Evolutionary conservation across 1,284 basidiomycete genomes (phyloP).

Genomic region (Leccinum subspadiceum): DNA sequence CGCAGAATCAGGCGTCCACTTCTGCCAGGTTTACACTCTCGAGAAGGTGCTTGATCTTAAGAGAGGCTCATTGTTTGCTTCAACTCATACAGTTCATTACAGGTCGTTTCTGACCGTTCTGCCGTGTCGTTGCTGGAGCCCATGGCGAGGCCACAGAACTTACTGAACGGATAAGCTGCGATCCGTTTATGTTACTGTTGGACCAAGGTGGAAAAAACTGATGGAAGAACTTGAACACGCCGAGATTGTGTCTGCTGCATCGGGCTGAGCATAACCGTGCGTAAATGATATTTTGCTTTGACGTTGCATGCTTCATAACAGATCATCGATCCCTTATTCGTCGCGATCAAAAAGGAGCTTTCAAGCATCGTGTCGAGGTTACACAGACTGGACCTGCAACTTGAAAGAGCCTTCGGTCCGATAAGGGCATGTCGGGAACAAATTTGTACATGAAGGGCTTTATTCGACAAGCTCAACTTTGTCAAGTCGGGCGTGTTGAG

Average conservation of each 20-base stretch:
- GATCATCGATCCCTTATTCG: slow-evolving; percentile 68
- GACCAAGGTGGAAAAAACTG: slow-evolving; percentile 63
- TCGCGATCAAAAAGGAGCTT: slow-evolving; percentile 77
- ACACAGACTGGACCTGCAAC: slow-evolving; percentile 76
- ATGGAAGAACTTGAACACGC: slow-evolving; percentile 61
- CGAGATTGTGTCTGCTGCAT: slow-evolving; percentile 57
- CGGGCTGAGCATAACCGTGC: slow-evolving; percentile 61
- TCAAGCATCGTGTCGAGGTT: slow-evolving; percentile 75
- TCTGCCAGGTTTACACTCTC: slow-evolving; percentile 79
- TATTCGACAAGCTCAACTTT: slow-evolving; percentile 77
- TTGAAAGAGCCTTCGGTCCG: slow-evolving; percentile 59
- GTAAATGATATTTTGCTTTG: slow-evolving; percentile 16
- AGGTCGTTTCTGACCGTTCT: slow-evolving; percentile 78
- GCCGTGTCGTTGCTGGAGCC: slow-evolving; percentile 77
- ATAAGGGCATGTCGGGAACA: slow-evolving; percentile 63
- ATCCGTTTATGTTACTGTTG: slow-evolving; percentile 82
- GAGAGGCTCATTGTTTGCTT: slow-evolving; percentile 36
- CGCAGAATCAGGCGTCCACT: background rate
- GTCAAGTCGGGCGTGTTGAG: slow-evolving; percentile 74
- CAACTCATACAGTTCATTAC: background rate
- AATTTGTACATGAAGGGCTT: slow-evolving; percentile 90
- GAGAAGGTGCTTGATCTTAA: slow-evolving; percentile 92
- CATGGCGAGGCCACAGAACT: slow-evolving; percentile 73
- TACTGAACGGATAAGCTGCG: slow-evolving; percentile 66
- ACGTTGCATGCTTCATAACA: slow-evolving; percentile 31